Conservation (phyloP, 2,329 filamentous ascomycete species). For the Diaporthe vexans region DNA sequence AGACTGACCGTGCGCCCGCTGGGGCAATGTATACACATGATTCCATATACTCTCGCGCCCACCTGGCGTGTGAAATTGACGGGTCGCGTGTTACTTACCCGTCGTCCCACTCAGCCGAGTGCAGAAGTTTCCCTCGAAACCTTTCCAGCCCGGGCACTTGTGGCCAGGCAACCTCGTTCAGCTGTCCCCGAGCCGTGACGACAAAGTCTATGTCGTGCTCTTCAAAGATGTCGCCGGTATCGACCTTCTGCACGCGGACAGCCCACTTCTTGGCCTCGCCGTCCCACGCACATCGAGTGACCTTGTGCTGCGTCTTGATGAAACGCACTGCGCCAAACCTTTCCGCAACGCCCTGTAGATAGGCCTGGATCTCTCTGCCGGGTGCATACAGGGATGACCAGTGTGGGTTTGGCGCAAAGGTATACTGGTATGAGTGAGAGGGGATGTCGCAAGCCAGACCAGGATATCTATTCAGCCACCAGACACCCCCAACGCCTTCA, state of each 20-base stretch:
- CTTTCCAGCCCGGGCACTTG: conserved; percentile 56
- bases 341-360: conserved; percentile 62
- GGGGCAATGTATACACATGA: no score
- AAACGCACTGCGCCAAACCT: conserved; percentile 62
- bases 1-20: background rate
- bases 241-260: conserved; percentile 51
- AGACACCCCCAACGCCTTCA: conserved; percentile 52
- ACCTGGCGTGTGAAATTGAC: background rate
- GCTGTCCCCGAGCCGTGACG: conserved; percentile 57
- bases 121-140: conserved; percentile 60
- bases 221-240: conserved; percentile 54
- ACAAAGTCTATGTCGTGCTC: conserved; percentile 56
- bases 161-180: conserved; percentile 61
- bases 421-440: conserved; percentile 68
- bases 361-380: conserved; percentile 62
- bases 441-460: conserved; percentile 55
- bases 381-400: conserved; percentile 67
- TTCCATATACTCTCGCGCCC: no score
- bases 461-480: conserved; percentile 53
- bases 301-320: conserved; percentile 59
- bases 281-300: conserved; percentile 58
- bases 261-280: conserved; percentile 56
- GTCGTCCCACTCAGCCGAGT: conserved; percentile 62
- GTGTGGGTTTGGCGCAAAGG: conserved; percentile 67
- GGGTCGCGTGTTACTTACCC: conserved; percentile 45